Base-by-base conservation (phyloP, 148 eudicot genomes). In the Spergularia marina region DNA sequence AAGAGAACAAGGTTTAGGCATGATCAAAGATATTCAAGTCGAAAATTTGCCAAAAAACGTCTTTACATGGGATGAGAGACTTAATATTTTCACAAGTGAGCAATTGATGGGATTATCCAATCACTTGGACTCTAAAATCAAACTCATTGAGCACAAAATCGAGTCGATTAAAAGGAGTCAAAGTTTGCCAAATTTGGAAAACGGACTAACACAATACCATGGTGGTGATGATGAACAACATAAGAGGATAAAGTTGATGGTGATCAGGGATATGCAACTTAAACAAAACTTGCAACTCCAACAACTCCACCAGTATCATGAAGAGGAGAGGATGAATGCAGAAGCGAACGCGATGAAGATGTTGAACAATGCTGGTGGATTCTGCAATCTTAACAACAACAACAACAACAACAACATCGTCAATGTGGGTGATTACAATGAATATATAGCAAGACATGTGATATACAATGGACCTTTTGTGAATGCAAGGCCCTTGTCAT, bases 61-160 rank as follows among this genome's bases (percentile, higher is more conserved):
- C 5, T 20, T 51, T 10, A 17, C 3, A 21, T 49, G 55, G 34
- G 56, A 68, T 20, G 34, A 47, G 4, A 10, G 55, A 9, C n/a
- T 67, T 18, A 17, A 20, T 4, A 47, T 15, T 4, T 47, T 67
- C 10, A 44, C 70, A 4, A 9, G 54, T 34, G 64, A 34, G 7
- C 15, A 78, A 10, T 64, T 78, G 71, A 5, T 64, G 57, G 81
- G 23, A 2, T 53, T 72, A 56, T 1, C 15, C 15, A 53, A 47
- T 23, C 66, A 49, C 7, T 64, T 78, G 10, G 81, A 78, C 15
- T 20, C 7, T 54, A 77, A 71, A 36, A 67, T 72, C n/a, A 51
- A 44, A 4, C 2, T 41, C 23, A 76, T 78, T 3, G 6, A 78
- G 2, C 10, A 18, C 5, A 78, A 49, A 53, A 78, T 78, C 25